phyloP scores from a whole-genome alignment of 805 yeast genomes.

The Metschnikowia cerradonensis region DNA sequence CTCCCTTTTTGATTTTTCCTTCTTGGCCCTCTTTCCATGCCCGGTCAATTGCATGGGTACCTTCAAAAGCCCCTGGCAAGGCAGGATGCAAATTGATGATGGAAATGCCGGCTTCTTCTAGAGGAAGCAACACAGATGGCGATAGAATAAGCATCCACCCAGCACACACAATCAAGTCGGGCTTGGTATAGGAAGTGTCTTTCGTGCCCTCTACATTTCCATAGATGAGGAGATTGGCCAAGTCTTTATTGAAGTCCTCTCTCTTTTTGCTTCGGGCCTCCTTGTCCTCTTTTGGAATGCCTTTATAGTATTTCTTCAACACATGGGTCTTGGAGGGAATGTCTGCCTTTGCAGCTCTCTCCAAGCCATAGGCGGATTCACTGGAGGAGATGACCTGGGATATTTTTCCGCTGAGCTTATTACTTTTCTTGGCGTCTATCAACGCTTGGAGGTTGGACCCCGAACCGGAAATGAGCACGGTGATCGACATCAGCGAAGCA shows the following conservation, averaged over 20 bases:
- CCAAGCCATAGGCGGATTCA: constrained; percentile 80
- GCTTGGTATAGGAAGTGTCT: constrained; percentile 42
- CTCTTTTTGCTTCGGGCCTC: constrained; percentile 59
- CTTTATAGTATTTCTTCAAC: constrained; percentile 69
- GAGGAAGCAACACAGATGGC: constrained; percentile 64
- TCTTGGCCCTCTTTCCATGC: constrained; percentile 94
- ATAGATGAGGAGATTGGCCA: constrained; percentile 62
- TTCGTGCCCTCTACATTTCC: constrained; percentile 38
- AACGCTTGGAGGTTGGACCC: constrained; percentile 96
- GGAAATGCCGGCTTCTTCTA: constrained; percentile 58
- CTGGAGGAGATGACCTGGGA: constrained; percentile 82
- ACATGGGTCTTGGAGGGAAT: constrained; percentile 75
- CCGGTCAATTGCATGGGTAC: constrained; percentile 93
- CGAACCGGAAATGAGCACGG: constrained; percentile 88
- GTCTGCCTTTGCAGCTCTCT: constrained; percentile 64
- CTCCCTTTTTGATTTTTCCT: constrained; percentile 72
- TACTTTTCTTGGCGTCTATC: constrained; percentile 60
- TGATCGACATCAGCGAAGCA: constrained; percentile 29
- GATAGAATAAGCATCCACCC: constrained; percentile 97
- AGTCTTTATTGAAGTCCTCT: constrained; percentile 68
- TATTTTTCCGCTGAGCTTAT: constrained; percentile 51
- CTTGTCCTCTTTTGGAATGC: constrained; percentile 65
- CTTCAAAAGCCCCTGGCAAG: constrained; percentile 94
- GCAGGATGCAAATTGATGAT: constrained; percentile 97
- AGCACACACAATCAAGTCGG: constrained; percentile 91